Evolutionary conservation across 2,329 filamentous ascomycete species (phyloP).

Genomic region (Sordariomycetes sp.): DNA sequence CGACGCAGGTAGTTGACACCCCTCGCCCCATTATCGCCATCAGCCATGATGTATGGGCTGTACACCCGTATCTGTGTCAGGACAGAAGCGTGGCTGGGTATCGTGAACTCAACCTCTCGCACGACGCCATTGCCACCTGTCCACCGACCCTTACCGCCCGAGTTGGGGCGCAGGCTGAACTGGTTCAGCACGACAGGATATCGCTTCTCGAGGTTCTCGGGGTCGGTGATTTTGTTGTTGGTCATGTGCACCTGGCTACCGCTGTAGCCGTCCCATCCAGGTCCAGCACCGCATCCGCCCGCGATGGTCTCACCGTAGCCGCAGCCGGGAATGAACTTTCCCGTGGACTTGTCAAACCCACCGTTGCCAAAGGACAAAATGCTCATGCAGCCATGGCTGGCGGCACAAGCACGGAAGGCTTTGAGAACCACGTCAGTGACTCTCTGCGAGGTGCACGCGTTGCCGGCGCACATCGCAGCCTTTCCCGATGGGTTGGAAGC

Average conservation of each 20-base stretch:
- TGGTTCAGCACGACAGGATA: background rate
- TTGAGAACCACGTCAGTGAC: slow-evolving; percentile 78
- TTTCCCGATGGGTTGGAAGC: slow-evolving; percentile 61
- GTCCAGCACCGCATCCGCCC: slow-evolving; percentile 63
- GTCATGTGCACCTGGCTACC: slow-evolving; percentile 80
- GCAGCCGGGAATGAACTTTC: slow-evolving; percentile 45
- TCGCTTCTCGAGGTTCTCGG: slow-evolving; percentile 23
- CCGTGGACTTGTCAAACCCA: slow-evolving; percentile 49
- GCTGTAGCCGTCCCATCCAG: slow-evolving; percentile 60
- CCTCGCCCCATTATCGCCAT: no score
- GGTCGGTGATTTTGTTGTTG: slow-evolving; percentile 64
- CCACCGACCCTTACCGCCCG: slow-evolving; percentile 31
- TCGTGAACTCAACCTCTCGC: slow-evolving; percentile 66
- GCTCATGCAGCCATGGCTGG: slow-evolving; percentile 73
- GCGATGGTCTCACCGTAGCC: slow-evolving; percentile 80
- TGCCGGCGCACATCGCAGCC: slow-evolving; percentile 75
- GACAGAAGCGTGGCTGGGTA: no score
- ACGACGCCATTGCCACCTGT: slow-evolving; percentile 66
- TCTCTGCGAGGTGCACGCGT: slow-evolving; percentile 71
- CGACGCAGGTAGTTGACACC: no score
- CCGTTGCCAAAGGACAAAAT: slow-evolving; percentile 80
- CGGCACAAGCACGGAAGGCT: slow-evolving; percentile 71
- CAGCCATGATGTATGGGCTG: no score
- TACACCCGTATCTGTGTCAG: no score
- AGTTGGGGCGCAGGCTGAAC: background rate